Evolutionary conservation across 176 grass and related monocot genomes (phyloP).

Genomic region (Eleusine indica): DNA sequence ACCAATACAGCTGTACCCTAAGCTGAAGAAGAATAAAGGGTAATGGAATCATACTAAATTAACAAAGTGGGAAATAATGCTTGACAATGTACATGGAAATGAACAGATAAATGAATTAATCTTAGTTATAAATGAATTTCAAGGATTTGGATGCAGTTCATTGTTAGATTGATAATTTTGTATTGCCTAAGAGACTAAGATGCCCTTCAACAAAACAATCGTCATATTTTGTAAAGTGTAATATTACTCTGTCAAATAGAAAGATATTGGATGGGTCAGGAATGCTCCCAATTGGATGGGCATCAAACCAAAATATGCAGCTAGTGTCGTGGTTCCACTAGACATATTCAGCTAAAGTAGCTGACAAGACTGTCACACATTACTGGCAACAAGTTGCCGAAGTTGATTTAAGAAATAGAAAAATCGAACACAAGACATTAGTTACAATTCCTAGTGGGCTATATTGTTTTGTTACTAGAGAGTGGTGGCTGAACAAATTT

Average conservation of each 20-base stretch:
- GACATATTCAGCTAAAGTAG: background rate
- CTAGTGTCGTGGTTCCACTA: background rate
- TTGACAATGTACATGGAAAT: background rate
- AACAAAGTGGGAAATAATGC: background rate
- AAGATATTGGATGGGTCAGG: background rate
- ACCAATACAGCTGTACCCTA: background rate
- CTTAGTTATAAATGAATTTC: background rate
- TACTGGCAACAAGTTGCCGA: background rate
- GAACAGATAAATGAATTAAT: background rate
- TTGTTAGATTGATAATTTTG: background rate
- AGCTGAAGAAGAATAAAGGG: background rate
- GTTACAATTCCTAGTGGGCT: background rate
- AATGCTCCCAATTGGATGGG: background rate
- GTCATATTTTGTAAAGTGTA: background rate
- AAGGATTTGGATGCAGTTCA: background rate
- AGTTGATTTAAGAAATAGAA: too few relatives aligned
- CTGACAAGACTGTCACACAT: background rate
- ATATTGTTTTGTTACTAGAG: background rate
- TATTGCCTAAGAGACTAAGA: background rate
- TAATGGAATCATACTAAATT: background rate
- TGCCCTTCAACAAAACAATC: conserved; percentile 15
- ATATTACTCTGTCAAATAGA: background rate
- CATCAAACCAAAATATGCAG: background rate
- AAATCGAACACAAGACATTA: background rate
- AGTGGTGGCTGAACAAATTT: background rate